Base-by-base conservation (phyloP, 2,329 filamentous ascomycete species). In the Venturia oleaginea region DNA sequence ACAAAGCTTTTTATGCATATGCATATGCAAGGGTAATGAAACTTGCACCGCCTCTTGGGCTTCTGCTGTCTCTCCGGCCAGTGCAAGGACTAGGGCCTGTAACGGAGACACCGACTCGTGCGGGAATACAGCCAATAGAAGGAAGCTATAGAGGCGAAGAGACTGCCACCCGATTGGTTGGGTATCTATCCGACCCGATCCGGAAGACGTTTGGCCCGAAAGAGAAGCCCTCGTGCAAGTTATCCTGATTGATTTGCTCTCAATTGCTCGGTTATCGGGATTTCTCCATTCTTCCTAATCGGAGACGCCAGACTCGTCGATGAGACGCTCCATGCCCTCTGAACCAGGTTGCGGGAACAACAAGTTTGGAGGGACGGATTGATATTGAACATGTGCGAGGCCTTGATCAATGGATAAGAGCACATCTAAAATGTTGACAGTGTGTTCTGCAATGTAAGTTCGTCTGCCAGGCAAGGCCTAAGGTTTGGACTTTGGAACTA, bases 301-400 rank as follows among this genome's bases (percentile, higher is more conserved):
- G 51, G 51, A 32, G 51, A 57, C 51, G 51, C 51, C 51, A 37
- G 51, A 30, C 51, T 34, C 51, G 51, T 34, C 17, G 34, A 57
- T 57, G 27, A 34, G 24, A 54, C 24, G 17, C 3, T 54, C 13
- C 48, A 17, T 54, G 48, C 48, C 48, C 27, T 34, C n/a, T 34
- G 51, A 15, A 34, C n/a, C 27, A 22, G 4, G 30, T 34, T 57
- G 51, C 30, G 17, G 48, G 24, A 54, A 3, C 8, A 48, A 46
- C 17, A 3, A 42, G 6, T 22, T 8, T 46, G n/a, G 43, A 24
- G 2, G 19, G n/a, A 46, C n/a, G 22, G 43, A 8, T 2, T 46
- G 43, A 6, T 19, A 46, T 24, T 24, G 43, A 46, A 24, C n/a
- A 24, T 46, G 19, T 22, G 43, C 8, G 15, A 13, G 17, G 17